Conservation (phyloP, 2,329 filamentous ascomycete genomes). For the Fusarium sp. region DNA sequence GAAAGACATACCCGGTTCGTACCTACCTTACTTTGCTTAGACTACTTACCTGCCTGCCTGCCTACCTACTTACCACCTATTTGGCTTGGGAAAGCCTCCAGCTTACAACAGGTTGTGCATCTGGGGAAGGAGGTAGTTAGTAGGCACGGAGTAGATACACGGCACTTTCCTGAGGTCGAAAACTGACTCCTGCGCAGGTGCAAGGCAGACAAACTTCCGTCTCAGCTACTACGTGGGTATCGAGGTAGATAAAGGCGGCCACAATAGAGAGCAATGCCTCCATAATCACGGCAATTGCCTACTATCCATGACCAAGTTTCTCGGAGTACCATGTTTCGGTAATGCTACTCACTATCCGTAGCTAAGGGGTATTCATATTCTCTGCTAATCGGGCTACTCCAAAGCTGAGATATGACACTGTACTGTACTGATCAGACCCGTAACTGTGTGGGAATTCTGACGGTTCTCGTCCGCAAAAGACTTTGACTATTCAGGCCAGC, state of each 20-base stretch:
- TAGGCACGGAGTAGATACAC: not conserved
- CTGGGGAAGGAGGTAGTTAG: not conserved
- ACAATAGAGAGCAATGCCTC: not conserved
- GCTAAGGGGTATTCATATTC: not conserved
- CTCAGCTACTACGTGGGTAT: not conserved
- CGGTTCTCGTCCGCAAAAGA: slow-evolving; percentile 11
- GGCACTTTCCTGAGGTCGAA: not conserved
- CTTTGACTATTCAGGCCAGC: slow-evolving; percentile 7
- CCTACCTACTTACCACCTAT: not conserved
- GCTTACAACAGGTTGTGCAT: not conserved
- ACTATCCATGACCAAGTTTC: too few species aligned
- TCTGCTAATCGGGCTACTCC: not conserved
- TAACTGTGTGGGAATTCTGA: slow-evolving; percentile 15
- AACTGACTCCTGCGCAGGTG: not conserved
- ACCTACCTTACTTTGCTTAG: slow-evolving; percentile 2
- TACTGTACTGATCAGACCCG: not conserved
- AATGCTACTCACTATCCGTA: not conserved
- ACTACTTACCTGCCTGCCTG: not conserved
- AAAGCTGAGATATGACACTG: not conserved
- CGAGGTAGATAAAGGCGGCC: not conserved
- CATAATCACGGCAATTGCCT: not conserved
- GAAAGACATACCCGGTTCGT: slow-evolving; percentile 23
- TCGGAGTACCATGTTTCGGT: too few species aligned
- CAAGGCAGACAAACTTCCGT: not conserved
- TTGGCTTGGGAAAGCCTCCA: not conserved